These are phyloP conservation scores for Claviceps monticola DNA, from an alignment of 2,329 filamentous ascomycete species.

Conservation along the genomic window DNA sequence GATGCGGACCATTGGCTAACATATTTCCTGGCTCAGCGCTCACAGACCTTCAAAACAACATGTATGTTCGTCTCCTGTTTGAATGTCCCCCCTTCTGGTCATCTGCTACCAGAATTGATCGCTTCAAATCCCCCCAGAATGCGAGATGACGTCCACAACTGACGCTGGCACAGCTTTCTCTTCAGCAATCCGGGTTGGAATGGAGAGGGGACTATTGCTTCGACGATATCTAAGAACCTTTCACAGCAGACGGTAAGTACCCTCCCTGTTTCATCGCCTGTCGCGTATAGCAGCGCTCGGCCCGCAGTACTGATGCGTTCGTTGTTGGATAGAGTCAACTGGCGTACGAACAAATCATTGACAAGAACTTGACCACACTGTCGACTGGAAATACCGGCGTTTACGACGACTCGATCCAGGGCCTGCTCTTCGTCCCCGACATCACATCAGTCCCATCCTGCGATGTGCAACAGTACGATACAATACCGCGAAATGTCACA, in stretches of 20 bases:
- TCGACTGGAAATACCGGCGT: constrained; percentile 51
- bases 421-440: constrained; percentile 75
- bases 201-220: constrained; percentile 34
- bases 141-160: not conserved
- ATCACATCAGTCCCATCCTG: constrained; percentile 47
- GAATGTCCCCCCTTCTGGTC: not conserved
- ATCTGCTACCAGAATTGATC: not conserved
- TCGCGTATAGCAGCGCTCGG: not conserved
- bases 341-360: constrained; percentile 37
- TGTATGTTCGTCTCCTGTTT: constrained; percentile 23
- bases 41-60: constrained; percentile 35
- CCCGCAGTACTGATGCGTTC: not conserved
- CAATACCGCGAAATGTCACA: constrained; percentile 64
- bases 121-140: not conserved
- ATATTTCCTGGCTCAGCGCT: constrained; percentile 24
- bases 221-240: constrained; percentile 42
- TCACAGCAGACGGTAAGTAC: constrained; percentile 39
- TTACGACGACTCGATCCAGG: constrained; percentile 50
- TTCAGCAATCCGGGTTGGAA: constrained; percentile 46
- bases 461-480: constrained; percentile 43
- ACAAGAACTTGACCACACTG: constrained; percentile 58
- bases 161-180: constrained; percentile 30
- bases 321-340: constrained; percentile 24
- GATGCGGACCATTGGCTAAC: constrained; percentile 7
- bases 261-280: not conserved